Percentiles rank a stretch among this genome's conserved stretches.
Evolutionary conservation across 2,329 filamentous ascomycete genomes (phyloP).

Genomic region (Ceratocystis diversiconidia): DNA sequence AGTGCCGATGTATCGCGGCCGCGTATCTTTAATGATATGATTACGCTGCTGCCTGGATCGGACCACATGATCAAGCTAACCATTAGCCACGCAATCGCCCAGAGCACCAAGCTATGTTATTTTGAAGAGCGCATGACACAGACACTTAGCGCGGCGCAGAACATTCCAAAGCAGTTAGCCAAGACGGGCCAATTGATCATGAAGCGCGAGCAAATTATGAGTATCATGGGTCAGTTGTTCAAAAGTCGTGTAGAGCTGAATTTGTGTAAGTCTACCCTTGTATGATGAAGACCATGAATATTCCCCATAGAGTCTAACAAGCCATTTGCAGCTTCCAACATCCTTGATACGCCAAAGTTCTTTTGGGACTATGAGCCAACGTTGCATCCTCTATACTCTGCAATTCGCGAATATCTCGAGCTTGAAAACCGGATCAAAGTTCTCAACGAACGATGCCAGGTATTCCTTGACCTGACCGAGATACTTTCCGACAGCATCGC

Average conservation of each 20-base stretch:
- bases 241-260: slow-evolving; percentile 95
- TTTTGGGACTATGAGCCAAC: slow-evolving; percentile 98
- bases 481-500: slow-evolving; percentile 86
- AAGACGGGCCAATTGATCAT: slow-evolving; percentile 83
- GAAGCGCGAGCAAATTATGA: slow-evolving; percentile 81
- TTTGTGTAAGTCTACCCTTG: slow-evolving; percentile 53
- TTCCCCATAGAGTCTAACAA: neutral
- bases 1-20: slow-evolving; percentile 72
- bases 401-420: slow-evolving; percentile 92
- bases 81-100: slow-evolving; percentile 92
- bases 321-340: slow-evolving; percentile 63
- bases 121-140: slow-evolving; percentile 94
- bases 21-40: slow-evolving; percentile 98
- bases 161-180: slow-evolving; percentile 78
- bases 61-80: slow-evolving; percentile 99
- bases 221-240: slow-evolving; percentile 79
- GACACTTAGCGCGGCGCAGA: slow-evolving; percentile 85
- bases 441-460: slow-evolving; percentile 88
- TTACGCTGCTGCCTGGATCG: slow-evolving; percentile 72
- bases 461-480: slow-evolving; percentile 91
- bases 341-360: slow-evolving; percentile 90
- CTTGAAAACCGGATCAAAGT: slow-evolving; percentile 94
- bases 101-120: slow-evolving; percentile 90
- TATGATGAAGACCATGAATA: too few species aligned
- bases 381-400: slow-evolving; percentile 82